Conservation (phyloP, 2,329 filamentous ascomycete species). For the Cordyceps cicadae region DNA sequence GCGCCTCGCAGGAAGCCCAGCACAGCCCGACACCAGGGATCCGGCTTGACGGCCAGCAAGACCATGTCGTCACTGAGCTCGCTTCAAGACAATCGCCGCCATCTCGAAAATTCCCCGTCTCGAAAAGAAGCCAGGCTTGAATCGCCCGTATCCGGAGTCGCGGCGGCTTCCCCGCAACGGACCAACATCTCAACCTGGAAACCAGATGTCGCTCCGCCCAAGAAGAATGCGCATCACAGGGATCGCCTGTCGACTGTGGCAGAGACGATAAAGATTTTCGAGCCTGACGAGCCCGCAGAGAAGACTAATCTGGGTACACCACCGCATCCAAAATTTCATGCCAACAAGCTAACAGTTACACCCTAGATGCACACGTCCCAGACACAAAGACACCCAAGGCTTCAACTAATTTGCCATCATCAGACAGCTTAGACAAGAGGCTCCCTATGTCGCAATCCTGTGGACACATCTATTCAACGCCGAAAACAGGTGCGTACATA, state of each 20-base stretch:
- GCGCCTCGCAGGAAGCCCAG: neutral
- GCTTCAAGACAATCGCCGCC: neutral
- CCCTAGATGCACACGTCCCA: neutral
- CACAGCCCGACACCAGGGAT: constrained; percentile 11
- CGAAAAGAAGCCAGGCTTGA: neutral
- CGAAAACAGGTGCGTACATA: neutral
- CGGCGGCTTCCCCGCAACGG: neutral
- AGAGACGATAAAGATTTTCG: constrained; percentile 19
- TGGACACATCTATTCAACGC: neutral
- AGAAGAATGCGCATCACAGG: neutral
- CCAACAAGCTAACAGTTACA: neutral
- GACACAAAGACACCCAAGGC: neutral
- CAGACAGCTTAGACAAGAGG: neutral
- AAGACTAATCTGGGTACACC: neutral
- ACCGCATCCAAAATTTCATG: neutral
- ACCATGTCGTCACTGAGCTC: constrained; percentile 3
- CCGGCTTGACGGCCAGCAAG: neutral
- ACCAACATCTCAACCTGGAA: neutral
- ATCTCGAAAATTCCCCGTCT: neutral
- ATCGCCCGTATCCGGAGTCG: neutral
- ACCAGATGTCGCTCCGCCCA: neutral
- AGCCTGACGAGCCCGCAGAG: neutral
- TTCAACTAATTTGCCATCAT: neutral
- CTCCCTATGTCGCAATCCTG: neutral
- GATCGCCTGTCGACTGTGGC: constrained; percentile 14